Evolutionary conservation across 106 monocot species (phyloP).

Genomic region (Gastrodia elata): DNA sequence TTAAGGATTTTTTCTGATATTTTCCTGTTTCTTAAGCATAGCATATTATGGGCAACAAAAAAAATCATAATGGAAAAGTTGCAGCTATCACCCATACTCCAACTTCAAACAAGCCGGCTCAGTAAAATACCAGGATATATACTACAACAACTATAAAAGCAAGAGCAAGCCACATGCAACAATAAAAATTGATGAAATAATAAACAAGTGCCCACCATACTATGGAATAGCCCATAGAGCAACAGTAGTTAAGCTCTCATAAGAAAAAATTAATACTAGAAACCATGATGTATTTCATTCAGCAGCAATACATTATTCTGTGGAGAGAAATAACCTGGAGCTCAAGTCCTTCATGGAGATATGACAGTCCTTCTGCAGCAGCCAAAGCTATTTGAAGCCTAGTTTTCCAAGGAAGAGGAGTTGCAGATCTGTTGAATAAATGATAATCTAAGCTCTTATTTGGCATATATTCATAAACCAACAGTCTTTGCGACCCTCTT

Average conservation of each 20-base stretch:
- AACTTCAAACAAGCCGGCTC: too few relatives aligned
- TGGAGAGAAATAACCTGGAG: conserved; percentile 32
- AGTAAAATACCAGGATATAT: neutral
- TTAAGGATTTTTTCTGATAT: too few relatives aligned
- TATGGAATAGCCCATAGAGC: neutral
- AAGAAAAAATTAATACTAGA: neutral
- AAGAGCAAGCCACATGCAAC: neutral
- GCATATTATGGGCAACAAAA: neutral
- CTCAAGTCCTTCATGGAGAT: conserved; percentile 76
- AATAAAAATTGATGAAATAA: neutral
- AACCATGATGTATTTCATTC: neutral
- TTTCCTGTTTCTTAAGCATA: neutral
- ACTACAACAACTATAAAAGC: neutral
- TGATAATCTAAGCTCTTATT: conserved; percentile 77
- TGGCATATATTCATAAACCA: conserved; percentile 69
- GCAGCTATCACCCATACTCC: neutral
- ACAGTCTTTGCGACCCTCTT: conserved; percentile 42
- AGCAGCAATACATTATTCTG: neutral
- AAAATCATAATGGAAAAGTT: neutral
- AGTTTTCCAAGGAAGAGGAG: conserved; percentile 41
- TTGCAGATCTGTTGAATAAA: conserved; percentile 47
- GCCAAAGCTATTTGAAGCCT: conserved; percentile 56
- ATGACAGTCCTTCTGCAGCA: conserved; percentile 58
- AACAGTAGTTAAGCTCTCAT: neutral
- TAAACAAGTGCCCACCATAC: neutral